These are phyloP conservation scores for Lodderomyces orthopsilosis DNA, from an alignment of 1,139 yeast species.

Conservation along the genomic window DNA sequence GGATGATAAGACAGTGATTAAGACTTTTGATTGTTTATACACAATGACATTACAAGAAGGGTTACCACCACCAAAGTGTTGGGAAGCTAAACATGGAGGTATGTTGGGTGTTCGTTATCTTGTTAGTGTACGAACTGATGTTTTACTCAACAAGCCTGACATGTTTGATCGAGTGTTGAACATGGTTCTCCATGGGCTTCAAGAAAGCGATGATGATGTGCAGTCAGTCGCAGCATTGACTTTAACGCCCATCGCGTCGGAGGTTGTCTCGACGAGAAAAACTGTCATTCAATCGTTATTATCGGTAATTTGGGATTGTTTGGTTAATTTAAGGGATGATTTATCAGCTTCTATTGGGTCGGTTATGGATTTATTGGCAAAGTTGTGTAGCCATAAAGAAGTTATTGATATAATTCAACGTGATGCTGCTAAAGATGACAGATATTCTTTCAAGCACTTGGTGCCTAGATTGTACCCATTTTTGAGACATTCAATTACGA, in stretches of 20 bases:
- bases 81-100: slow-evolving; percentile 99
- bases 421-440: slow-evolving; percentile 54
- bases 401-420: slow-evolving; percentile 70
- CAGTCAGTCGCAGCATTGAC: slow-evolving; percentile 97
- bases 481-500: slow-evolving; percentile 87
- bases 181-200: slow-evolving; percentile 84
- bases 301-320: slow-evolving; percentile 82
- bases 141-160: slow-evolving; percentile 56
- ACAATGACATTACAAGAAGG: slow-evolving; percentile 70
- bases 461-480: slow-evolving; percentile 95
- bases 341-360: slow-evolving; percentile 93
- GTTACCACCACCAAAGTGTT: slow-evolving; percentile 43
- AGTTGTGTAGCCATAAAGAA: slow-evolving; percentile 76
- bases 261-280: slow-evolving; percentile 68
- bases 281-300: slow-evolving; percentile 63
- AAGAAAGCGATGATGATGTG: slow-evolving; percentile 89
- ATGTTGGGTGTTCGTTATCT: slow-evolving; percentile 90
- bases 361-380: slow-evolving; percentile 91
- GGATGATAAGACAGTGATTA: slow-evolving; percentile 47
- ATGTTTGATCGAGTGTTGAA: slow-evolving; percentile 70
- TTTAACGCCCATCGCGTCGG: slow-evolving; percentile 81
- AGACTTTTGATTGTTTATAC: slow-evolving; percentile 65
- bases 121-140: slow-evolving; percentile 84
- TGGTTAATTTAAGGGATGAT: slow-evolving; percentile 84
- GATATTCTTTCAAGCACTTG: slow-evolving; percentile 58